Base-by-base conservation (phyloP, 805 yeast genomes). In the Cyberlindnera misumaiensis region DNA sequence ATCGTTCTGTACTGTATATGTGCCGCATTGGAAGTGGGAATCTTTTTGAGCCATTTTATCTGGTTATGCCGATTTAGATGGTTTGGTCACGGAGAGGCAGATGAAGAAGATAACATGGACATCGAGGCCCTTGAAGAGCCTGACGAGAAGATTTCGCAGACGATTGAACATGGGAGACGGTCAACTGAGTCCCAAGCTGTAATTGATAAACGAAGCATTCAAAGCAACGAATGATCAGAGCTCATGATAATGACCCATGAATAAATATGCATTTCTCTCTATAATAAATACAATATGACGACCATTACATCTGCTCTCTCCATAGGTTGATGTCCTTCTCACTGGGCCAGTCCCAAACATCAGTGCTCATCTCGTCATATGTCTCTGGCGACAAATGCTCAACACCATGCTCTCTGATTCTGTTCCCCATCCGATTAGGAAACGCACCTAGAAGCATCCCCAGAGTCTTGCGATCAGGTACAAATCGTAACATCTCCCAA, bases 1-100 rank as follows among this genome's bases (percentile, higher is more conserved):
- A 70, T 81, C 44, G 65, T 78, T 1, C 63, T 85, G 22, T 86
- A 85, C 53, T 67, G 73, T 12, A 64, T 84, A 11, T 85, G 85
- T 32, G 69, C 83, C 14, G 70, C 59, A 0, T 54, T 85, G 53
- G 95, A 86, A 52, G 42, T 77, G 5, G 95, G 95, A 0, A 83
- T 86, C 28, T 72, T 81, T 46, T 16, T 62, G 0, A 70, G 81
- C 41, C 94, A 83, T 30, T 40, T 65, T 9, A 59, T 79, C 7
- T 85, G 94, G 94, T 58, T 62, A 43, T 30, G 68, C 16, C 49
- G 73, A 37, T 63, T 64, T 42, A 59, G 49, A 42, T 47, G 53
- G 58, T 46, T 50, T 22, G 45, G 48, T 2, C 43, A 44, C 30
- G 48, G 44, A 5, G 25, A 28, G 9, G 29, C 7, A 4, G 46